phyloP scores from a whole-genome alignment of 2,329 filamentous ascomycete genomes.

The Colletotrichum sp. region DNA sequence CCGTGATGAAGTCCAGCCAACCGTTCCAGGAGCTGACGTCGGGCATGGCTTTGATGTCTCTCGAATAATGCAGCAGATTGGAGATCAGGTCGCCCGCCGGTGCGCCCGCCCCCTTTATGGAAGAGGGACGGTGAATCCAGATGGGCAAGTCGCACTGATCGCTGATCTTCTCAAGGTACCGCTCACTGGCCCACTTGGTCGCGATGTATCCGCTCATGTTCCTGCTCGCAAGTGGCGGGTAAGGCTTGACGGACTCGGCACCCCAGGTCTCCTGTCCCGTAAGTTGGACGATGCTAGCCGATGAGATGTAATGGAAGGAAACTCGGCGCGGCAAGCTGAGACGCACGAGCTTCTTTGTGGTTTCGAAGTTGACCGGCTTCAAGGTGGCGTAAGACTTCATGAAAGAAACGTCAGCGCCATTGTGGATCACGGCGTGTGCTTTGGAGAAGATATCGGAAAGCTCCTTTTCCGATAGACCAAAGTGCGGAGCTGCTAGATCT shows the following conservation, averaged over 20 bases:
- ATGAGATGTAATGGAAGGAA: conserved; percentile 36
- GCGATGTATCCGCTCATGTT: conserved; percentile 32
- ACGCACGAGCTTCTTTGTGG: conserved; percentile 37
- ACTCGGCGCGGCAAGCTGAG: conserved; percentile 28
- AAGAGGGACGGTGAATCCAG: conserved; percentile 23
- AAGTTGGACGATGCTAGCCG: conserved; percentile 22
- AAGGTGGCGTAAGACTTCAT: conserved; percentile 41
- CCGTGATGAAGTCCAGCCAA: background rate
- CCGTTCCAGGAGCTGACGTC: background rate
- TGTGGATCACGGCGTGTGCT: conserved; percentile 55
- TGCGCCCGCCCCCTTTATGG: conserved; percentile 1
- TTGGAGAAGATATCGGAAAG: conserved; percentile 26
- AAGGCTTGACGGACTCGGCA: background rate
- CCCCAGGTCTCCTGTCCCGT: background rate
- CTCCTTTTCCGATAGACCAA: conserved; percentile 24
- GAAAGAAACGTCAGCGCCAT: conserved; percentile 46
- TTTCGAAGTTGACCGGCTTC: conserved; percentile 35
- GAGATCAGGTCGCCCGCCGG: background rate
- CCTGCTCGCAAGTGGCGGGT: background rate
- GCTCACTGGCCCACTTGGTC: conserved; percentile 38
- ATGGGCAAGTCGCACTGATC: background rate
- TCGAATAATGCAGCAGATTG: background rate
- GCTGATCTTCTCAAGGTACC: conserved; percentile 29
- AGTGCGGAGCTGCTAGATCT: background rate
- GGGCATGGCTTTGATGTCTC: background rate